Percentiles rank a stretch among this genome's conserved stretches.
These are phyloP conservation scores for Talaromyces sp. DNA, from an alignment of 2,329 filamentous ascomycete genomes.

Conservation along the genomic window DNA sequence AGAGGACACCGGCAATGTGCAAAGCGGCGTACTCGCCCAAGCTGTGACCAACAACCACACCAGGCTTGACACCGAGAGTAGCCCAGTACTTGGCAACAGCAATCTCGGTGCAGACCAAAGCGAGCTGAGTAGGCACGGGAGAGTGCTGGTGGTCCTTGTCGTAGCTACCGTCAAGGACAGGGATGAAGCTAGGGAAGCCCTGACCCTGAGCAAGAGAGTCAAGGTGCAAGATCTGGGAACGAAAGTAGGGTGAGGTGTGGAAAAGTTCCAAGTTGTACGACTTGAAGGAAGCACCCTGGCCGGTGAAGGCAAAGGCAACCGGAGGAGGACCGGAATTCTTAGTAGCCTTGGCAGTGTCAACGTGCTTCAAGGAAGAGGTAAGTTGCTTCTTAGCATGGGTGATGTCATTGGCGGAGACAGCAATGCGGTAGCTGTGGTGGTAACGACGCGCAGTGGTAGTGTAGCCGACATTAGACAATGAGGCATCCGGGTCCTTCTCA, in stretches of 20 bases:
- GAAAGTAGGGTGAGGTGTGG: conserved; percentile 27
- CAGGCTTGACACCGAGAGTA: conserved; percentile 32
- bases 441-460: conserved; percentile 61
- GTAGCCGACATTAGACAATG: conserved; percentile 61
- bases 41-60: conserved; percentile 33
- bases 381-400: conserved; percentile 25
- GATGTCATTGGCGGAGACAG: conserved; percentile 7
- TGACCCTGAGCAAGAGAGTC: conserved; percentile 30
- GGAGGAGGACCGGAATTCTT: conserved; percentile 9
- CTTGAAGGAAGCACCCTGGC: conserved; percentile 32
- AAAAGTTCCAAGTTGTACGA: conserved; percentile 32
- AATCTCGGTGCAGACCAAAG: conserved; percentile 43
- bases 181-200: conserved; percentile 36
- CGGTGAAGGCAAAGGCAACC: conserved; percentile 38
- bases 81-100: conserved; percentile 38
- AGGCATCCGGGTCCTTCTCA: conserved; percentile 36
- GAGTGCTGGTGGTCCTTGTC: conserved; percentile 12
- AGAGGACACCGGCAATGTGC: conserved; percentile 37
- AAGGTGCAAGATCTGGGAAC: conserved; percentile 30
- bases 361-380: background rate
- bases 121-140: conserved; percentile 40
- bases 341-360: background rate
- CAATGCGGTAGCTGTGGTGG: conserved; percentile 41
- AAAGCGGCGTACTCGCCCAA: conserved; percentile 44
- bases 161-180: conserved; percentile 25